phyloP scores from a whole-genome alignment of 139 green algal genomes.

The Zygnema circumcarinatum region DNA sequence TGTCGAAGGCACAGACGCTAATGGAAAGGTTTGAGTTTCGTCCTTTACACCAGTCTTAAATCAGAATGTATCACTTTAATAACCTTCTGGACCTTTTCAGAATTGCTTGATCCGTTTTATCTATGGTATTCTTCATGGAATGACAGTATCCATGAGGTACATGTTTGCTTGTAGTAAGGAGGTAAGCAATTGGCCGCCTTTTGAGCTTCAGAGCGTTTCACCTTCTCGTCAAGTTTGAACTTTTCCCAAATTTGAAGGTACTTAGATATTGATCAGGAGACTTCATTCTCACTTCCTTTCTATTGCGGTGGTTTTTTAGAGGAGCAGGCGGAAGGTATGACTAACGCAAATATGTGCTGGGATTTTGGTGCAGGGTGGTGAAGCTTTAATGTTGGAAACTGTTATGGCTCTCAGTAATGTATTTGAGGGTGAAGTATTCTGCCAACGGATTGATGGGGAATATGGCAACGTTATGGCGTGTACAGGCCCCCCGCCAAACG shows the following conservation, averaged over 20 bases:
- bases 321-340: too few species aligned
- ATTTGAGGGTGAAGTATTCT: background rate
- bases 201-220: background rate
- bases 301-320: background rate
- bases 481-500: background rate
- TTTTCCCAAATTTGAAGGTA: background rate
- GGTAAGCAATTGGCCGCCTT: background rate
- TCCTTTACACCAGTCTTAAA: background rate
- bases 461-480: background rate
- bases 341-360: background rate
- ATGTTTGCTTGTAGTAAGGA: too few species aligned
- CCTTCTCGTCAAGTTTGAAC: background rate
- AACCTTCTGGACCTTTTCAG: background rate
- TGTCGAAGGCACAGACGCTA: conserved; percentile 17
- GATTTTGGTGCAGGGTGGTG: background rate
- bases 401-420: background rate
- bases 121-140: background rate
- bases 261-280: too few species aligned
- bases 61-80: background rate
- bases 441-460: background rate
- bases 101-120: background rate
- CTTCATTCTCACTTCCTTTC: background rate
- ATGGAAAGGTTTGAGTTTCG: conserved; percentile 11
- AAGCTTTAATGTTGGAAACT: background rate
- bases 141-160: too few species aligned